Evolutionary conservation across 129 eudicot genomes (phyloP).

Genomic region (Tanacetum coccineum): DNA sequence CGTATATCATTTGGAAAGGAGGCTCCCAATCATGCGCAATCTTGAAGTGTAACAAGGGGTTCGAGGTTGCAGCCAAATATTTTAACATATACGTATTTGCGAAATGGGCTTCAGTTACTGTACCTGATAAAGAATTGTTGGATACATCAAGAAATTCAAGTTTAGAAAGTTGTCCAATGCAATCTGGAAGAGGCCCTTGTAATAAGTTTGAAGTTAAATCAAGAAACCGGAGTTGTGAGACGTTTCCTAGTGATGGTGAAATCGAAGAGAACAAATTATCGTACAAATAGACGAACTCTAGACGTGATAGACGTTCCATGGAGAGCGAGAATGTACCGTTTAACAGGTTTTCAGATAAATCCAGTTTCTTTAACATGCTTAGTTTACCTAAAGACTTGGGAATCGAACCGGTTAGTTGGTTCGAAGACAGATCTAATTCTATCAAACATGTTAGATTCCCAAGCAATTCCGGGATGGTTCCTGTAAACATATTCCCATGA

Average conservation of each 20-base stretch:
- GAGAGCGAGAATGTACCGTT: constrained; percentile 28
- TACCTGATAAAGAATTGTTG: constrained; percentile 13
- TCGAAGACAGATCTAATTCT: constrained; percentile 26
- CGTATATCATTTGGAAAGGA: constrained; percentile 26
- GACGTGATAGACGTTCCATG: constrained; percentile 1
- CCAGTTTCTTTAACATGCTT: constrained; percentile 11
- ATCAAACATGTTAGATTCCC: constrained; percentile 18
- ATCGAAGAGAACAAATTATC: constrained; percentile 20
- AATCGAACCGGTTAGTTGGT: constrained; percentile 31
- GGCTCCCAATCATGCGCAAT: constrained; percentile 37
- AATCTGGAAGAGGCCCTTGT: constrained; percentile 21
- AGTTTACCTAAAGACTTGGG: constrained; percentile 28
- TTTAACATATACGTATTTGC: constrained; percentile 23
- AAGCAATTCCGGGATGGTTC: constrained; percentile 27
- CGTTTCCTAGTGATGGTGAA: constrained; percentile 26
- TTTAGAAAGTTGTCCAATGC: constrained; percentile 26
- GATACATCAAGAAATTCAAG: constrained; percentile 29
- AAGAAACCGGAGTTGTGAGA: constrained; percentile 21
- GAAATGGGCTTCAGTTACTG: constrained; percentile 36
- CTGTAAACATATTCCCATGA: constrained; percentile 13
- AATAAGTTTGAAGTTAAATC: constrained; percentile 26
- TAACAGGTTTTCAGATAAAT: constrained; percentile 28
- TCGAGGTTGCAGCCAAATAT: constrained; percentile 26
- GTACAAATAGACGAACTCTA: constrained; percentile 3
- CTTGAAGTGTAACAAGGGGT: constrained; percentile 16